These are phyloP conservation scores for Penicillium bialowiezense DNA, from an alignment of 495 filamentous ascomycete species.

Conservation along the genomic window DNA sequence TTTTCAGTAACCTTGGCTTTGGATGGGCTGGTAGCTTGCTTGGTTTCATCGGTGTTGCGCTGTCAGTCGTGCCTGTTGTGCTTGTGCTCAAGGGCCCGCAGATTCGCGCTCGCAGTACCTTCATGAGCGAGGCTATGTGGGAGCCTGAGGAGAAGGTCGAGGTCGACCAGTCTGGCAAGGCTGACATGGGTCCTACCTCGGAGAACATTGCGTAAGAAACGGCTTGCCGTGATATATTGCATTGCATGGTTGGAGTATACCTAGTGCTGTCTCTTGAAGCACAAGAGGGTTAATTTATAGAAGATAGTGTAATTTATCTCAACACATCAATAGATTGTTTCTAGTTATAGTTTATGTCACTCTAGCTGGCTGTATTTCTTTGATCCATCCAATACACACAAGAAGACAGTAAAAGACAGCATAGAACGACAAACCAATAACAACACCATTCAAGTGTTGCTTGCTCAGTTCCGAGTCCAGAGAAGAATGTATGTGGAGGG, in stretches of 20 bases:
- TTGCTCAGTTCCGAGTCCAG: not conserved
- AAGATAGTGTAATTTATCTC: not conserved
- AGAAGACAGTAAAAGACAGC: not conserved
- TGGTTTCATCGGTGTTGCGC: slow-evolving; percentile 36
- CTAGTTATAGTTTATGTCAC: slow-evolving; percentile 4
- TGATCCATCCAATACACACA: not conserved
- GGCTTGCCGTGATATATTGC: not conserved
- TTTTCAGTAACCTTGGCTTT: slow-evolving; percentile 41
- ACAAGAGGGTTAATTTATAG: too few species aligned
- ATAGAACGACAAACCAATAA: slow-evolving; percentile 6
- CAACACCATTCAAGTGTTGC: slow-evolving; percentile 1
- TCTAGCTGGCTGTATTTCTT: too few species aligned
- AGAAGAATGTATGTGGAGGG: not conserved
- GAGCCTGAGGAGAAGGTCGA: slow-evolving; percentile 15
- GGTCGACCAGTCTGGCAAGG: slow-evolving; percentile 13
- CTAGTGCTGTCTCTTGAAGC: too few species aligned
- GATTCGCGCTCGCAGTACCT: slow-evolving; percentile 33
- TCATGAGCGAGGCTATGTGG: slow-evolving; percentile 36
- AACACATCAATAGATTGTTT: not conserved
- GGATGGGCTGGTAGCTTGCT: slow-evolving; percentile 44
- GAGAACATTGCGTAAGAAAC: not conserved
- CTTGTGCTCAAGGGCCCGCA: slow-evolving; percentile 34
- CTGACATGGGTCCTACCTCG: not conserved
- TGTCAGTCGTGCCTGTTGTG: slow-evolving; percentile 38
- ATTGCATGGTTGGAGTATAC: not conserved